Conservation (phyloP, 768 basidiomycete genomes). For the Hericium erinaceus region DNA sequence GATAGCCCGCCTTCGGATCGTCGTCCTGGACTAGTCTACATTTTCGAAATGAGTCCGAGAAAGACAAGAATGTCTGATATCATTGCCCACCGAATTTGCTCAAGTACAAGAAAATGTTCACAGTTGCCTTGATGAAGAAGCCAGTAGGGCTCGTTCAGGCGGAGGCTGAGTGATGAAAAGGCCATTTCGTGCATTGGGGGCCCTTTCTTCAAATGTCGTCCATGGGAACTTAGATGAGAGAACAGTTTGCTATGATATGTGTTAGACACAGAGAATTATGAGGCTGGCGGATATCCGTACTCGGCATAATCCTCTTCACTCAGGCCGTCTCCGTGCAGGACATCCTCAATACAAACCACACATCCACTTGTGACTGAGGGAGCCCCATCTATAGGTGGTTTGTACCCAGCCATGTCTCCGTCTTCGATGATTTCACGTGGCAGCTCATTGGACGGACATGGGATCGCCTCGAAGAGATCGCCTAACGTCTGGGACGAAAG, state of each 20-base stretch:
- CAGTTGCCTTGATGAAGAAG: conserved; percentile 74
- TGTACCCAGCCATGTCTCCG: conserved; percentile 26
- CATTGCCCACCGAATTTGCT: conserved; percentile 54
- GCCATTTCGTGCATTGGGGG: conserved; percentile 36
- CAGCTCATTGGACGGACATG: conserved; percentile 52
- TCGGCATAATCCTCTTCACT: conserved; percentile 46
- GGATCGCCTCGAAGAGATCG: conserved; percentile 49
- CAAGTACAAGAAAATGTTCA: conserved; percentile 68
- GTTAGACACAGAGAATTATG: not conserved
- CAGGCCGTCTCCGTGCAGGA: conserved; percentile 47
- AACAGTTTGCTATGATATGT: conserved; percentile 36
- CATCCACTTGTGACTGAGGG: conserved; percentile 24
- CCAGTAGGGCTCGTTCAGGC: conserved; percentile 74
- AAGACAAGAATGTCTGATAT: not conserved
- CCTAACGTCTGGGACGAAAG: conserved; percentile 65
- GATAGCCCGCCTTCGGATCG: conserved; percentile 54
- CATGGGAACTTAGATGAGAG: conserved; percentile 26
- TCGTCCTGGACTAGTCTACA: conserved; percentile 47
- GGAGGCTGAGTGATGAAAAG: conserved; percentile 46
- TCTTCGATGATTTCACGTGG: conserved; percentile 30
- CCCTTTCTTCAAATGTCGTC: conserved; percentile 17
- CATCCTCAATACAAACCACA: conserved; percentile 53
- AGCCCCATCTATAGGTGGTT: conserved; percentile 8
- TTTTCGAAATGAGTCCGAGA: conserved; percentile 1
- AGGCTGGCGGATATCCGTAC: conserved; percentile 26